Evolutionary conservation across 495 filamentous ascomycete species (phyloP), one percentile per base, ranked within the genome.

Genomic region (Neurospora sp.): DNA sequence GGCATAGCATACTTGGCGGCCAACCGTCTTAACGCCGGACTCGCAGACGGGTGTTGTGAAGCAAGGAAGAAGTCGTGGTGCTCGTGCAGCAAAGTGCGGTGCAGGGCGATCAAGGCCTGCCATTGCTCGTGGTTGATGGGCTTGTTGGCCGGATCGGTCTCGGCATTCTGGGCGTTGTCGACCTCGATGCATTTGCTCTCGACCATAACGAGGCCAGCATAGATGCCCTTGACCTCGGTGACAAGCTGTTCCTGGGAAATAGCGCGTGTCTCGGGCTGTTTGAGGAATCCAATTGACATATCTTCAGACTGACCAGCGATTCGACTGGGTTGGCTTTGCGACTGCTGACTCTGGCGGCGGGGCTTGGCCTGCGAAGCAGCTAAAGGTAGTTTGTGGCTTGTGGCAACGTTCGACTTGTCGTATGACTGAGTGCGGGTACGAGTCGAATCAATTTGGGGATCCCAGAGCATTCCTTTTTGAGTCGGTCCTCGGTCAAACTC

Each of bases 41-140:
- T 91, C 81, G 92, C 91, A 0, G 87, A 87, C 0, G 91, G 92
- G 74, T 95, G 91, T 73, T 94, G 92, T 1, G 89, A 90, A 0
- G 91, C 91, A 0, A 94, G 81, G 70, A 95, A 90, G 74, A 93
- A 93, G 70, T 93, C 92, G 74, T 94, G 91, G 73, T 93, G 90
- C 71, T 94, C 91, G 71, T 92, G 86, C 0, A 94, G 80, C 12
- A 94, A 77, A 0, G 91, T 92, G 16, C 89, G 82, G 74, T 94
- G 92, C 1, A 94, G 78, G 3, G 89, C 89, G 71, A 93, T 91
- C 14, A 94, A 76, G 0, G 89, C 89, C 74, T 92, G 90, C 91
- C 90, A 94, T 74, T 94, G 89, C 41, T 89, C 84, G 68, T 85
- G 82, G 68, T 84, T 87, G 3, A 94, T 81, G 73, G 75, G 74